Evolutionary conservation across 2,329 filamentous ascomycete species (phyloP), one percentile per base, ranked within the genome.

Genomic region (Clonostachys byssicola): DNA sequence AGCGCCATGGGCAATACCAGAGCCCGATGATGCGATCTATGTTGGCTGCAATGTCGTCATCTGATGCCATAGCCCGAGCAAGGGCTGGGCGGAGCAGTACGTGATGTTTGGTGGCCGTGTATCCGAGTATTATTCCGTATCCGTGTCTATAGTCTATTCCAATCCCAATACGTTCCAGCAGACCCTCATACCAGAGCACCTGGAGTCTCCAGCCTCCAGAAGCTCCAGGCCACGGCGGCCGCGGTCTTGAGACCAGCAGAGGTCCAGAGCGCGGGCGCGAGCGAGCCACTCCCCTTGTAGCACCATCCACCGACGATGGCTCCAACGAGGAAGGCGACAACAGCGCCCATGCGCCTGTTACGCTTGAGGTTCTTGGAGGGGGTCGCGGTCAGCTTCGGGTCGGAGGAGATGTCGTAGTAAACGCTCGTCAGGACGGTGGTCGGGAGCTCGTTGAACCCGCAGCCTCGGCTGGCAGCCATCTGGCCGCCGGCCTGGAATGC

Each of bases 341-440:
- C 71, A 20, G 71, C 69, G 1, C 60, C 55, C 18, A 73, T 60
- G 9, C 77, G 60, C 9, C 77, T 63, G 59, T 80, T 74, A 36
- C 77, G 61, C 60, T 78, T 75, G 14, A 67, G 63, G 51, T 80
- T 80, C 12, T 70, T 64, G 41, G 51, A 52, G 14, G 51, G 54
- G 3, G 68, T 63, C n/a, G 77, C 65, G 12, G 79, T 58, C n/a
- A 42, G 12, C 36, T 69, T 62, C 4, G 71, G 70, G 55, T 81
- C 77, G 16, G 71, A 73, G 54, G 76, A 67, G 20, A 80, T 54
- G 54, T 80, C 77, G 55, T 72, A 77, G 55, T 78, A 77, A 38
- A 77, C 61, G 47, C 71, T 75, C n/a, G 77, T 81, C 38, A 80
- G 57, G 10, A 81, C 77, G 43, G 73, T 76, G 1, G 77, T 75